Base-by-base conservation (phyloP, 2,329 filamentous ascomycete genomes). In the Elsinoe fawcettii region DNA sequence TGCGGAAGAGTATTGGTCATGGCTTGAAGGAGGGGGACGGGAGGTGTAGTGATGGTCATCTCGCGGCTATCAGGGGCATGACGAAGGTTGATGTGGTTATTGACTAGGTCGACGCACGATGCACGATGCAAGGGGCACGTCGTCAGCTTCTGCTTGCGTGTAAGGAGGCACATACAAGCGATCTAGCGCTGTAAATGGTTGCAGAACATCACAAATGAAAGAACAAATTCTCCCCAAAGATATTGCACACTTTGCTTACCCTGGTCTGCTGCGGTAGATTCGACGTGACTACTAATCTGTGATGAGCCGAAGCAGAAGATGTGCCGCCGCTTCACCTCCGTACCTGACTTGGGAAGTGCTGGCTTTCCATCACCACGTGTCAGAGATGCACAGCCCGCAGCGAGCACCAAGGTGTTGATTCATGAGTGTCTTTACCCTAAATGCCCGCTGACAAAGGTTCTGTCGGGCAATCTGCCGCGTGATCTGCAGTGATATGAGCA, bases 11-110 rank as follows among this genome's bases (percentile, higher is more conserved):
- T 16, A 46, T 56, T 5, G 54, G 54, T n/a, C 39, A 46, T 12
- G 54, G 54, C n/a, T 18, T 56, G 41, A 46, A 49, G 39, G 54
- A 56, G 27, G 54, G 54, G 6, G 54, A 56, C 27, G 54, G 54
- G 43, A 32, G 41, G 39, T 53, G 49, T 12, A 53, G 49, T 16
- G 49, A 53, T 23, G 32, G 49, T 39, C 49, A 53, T 16, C 22
- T 53, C 9, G 49, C 49, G 16, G 49, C 49, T 14, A 53, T 53
- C 49, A 20, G 49, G 25, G 49, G 49, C 18, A 39, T 53, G 49
- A 53, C 49, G 5, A 53, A 53, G 49, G 49, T 53, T 2, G 49
- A 53, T 14, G 49, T 53, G 49, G 49, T 53, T 25, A 53, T 53
- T 53, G 49, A 53, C 49, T 53, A 53, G 25, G 34, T 37, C 34